Percentiles rank a stretch among this genome's conserved stretches.
Conservation (phyloP, 306 rosid genomes). For the Quercus wislizeni region DNA sequence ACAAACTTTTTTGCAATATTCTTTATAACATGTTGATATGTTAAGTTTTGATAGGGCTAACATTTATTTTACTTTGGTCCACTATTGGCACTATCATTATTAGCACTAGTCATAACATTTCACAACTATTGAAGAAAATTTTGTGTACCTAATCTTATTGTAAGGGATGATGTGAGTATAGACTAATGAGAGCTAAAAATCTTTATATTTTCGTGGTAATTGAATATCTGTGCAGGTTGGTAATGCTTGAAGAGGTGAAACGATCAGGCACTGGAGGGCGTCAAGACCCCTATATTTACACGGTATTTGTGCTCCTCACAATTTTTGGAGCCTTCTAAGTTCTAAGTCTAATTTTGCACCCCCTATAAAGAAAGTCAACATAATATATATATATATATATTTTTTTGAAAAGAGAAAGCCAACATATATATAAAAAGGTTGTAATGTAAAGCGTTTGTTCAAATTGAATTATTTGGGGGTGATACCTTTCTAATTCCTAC, state of each 20-base stretch:
- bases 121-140: no score
- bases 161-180: no score
- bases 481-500: background rate
- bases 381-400: background rate
- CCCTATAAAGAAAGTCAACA: background rate
- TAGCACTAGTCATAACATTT: no score
- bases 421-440: background rate
- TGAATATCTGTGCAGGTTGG: slow-evolving; percentile 34
- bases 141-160: no score
- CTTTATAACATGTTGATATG: no score
- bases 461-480: background rate
- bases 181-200: no score
- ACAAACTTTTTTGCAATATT: no score
- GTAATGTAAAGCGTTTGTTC: background rate
- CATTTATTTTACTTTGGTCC: no score
- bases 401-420: background rate
- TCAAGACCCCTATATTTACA: slow-evolving; percentile 59
- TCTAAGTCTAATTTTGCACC: background rate
- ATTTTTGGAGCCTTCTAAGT: background rate
- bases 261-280: slow-evolving; percentile 75
- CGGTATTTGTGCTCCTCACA: slow-evolving; percentile 24
- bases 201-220: background rate
- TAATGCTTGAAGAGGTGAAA: slow-evolving; percentile 51
- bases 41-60: no score
- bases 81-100: no score